Percentiles rank a stretch among this genome's conserved stretches.
These are phyloP conservation scores for Turnera subulata DNA, from an alignment of 345 rosid genomes.

Conservation along the genomic window DNA sequence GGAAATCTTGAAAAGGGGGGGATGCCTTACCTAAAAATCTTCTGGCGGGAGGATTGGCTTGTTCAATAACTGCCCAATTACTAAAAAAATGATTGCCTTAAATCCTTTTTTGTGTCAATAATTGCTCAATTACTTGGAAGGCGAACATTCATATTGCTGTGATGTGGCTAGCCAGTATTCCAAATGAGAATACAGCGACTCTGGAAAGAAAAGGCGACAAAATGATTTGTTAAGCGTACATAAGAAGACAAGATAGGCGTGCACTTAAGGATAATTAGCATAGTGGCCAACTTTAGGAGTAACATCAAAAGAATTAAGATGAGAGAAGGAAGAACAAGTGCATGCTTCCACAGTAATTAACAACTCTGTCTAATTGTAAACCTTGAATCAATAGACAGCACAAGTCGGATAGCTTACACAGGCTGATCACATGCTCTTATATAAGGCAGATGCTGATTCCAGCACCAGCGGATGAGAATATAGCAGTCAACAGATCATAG, in stretches of 20 bases:
- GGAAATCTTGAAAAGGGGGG: too few relatives aligned
- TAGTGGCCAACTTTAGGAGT: neutral
- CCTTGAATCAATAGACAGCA: neutral
- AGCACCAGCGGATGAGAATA: slow-evolving; percentile 69
- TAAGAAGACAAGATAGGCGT: neutral
- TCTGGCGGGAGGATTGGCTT: too few relatives aligned
- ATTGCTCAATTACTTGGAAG: slow-evolving; percentile 77
- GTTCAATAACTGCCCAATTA: too few relatives aligned
- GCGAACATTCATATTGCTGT: slow-evolving; percentile 61
- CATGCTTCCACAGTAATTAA: neutral
- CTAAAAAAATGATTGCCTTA: too few relatives aligned
- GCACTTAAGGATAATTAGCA: slow-evolving; percentile 1
- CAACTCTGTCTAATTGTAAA: too few relatives aligned
- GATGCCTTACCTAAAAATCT: too few relatives aligned
- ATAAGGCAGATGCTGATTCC: slow-evolving; percentile 78
- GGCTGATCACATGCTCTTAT: slow-evolving; percentile 83
- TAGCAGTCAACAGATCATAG: slow-evolving; percentile 52
- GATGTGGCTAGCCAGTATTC: slow-evolving; percentile 67
- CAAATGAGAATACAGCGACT: slow-evolving; percentile 72
- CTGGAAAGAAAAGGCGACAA: slow-evolving; percentile 37
- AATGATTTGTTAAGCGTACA: neutral
- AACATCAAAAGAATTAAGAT: neutral
- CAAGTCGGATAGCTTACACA: slow-evolving; percentile 47
- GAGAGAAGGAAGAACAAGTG: neutral
- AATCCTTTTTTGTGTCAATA: too few relatives aligned